Conservation (phyloP, 2,329 filamentous ascomycete species). For the Torrubiellomyces zombiae region DNA sequence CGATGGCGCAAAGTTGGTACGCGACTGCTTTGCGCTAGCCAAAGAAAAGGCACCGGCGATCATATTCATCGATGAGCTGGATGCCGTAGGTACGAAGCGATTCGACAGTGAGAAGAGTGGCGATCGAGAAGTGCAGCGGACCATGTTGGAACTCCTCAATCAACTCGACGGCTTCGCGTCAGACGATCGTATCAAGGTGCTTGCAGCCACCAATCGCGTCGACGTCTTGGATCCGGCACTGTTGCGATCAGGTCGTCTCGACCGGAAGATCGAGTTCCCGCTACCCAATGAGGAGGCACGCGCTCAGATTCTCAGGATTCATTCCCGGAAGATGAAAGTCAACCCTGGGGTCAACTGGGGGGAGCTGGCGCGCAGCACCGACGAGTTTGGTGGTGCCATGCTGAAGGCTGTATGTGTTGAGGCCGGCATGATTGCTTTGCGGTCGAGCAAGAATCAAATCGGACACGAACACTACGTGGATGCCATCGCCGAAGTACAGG, state of each 20-base stretch:
- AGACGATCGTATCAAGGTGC: conserved; percentile 89
- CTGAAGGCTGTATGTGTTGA: conserved; percentile 97
- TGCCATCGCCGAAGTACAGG: conserved; percentile 89
- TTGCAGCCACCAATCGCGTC: conserved; percentile 86
- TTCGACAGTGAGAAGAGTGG: conserved; percentile 98
- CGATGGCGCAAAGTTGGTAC: conserved; percentile 92
- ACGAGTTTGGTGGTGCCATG: conserved; percentile 96
- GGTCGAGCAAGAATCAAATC: conserved; percentile 90
- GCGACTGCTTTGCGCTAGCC: conserved; percentile 90
- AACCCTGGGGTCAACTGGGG: conserved; percentile 89
- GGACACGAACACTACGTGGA: conserved; percentile 98
- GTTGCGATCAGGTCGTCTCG: conserved; percentile 77
- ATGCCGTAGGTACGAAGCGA: conserved; percentile 95
- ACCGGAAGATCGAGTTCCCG: conserved; percentile 96
- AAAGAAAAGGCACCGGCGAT: conserved; percentile 98
- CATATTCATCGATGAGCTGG: conserved; percentile 98
- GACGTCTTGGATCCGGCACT: conserved; percentile 87
- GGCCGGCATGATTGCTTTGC: conserved; percentile 95
- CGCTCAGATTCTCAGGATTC: conserved; percentile 92
- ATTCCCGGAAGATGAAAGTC: conserved; percentile 96
- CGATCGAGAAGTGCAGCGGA: conserved; percentile 93
- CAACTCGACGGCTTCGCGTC: conserved; percentile 96
- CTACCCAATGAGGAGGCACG: conserved; percentile 94
- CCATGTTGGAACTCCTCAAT: conserved; percentile 97
- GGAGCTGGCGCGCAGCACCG: conserved; percentile 87